Evolutionary conservation across 495 filamentous ascomycete genomes (phyloP).

Genomic region (Hypoxylon lienhwacheense): DNA sequence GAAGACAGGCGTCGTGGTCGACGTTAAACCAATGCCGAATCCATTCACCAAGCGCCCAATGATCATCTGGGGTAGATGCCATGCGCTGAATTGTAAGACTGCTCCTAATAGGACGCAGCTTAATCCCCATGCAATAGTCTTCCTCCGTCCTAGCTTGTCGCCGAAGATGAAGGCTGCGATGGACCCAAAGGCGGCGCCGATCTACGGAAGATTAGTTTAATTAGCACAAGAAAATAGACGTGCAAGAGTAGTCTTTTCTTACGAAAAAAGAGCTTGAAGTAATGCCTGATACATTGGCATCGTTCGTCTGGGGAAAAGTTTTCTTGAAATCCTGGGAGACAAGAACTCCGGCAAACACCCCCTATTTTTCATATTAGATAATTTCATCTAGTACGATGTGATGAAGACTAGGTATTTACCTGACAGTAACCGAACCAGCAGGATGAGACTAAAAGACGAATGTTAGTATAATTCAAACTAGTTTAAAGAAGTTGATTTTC

Average conservation of each 20-base stretch:
- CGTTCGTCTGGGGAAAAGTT: conserved; percentile 26
- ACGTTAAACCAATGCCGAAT: conserved; percentile 65
- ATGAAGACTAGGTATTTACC: conserved; percentile 16
- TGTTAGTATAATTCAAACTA: background rate
- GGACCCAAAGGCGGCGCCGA: conserved; percentile 43
- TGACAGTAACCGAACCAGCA: conserved; percentile 38
- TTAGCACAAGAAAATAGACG: conserved; percentile 2
- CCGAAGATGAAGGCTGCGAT: conserved; percentile 42
- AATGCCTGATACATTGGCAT: conserved; percentile 36
- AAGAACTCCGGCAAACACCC: conserved; percentile 46
- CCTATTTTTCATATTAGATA: conserved; percentile 21
- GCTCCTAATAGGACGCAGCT: conserved; percentile 59
- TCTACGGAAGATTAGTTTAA: conserved; percentile 30
- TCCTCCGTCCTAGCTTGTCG: conserved; percentile 54
- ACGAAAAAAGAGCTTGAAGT: conserved; percentile 49
- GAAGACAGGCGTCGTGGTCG: conserved; percentile 63
- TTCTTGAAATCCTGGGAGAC: conserved; percentile 40
- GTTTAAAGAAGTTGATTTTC: background rate
- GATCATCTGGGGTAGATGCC: conserved; percentile 58
- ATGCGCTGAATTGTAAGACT: conserved; percentile 42
- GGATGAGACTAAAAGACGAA: conserved; percentile 17
- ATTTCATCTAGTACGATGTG: background rate
- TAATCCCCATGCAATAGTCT: conserved; percentile 62
- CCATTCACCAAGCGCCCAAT: conserved; percentile 64
- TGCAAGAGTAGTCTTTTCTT: conserved; percentile 28